Conservation (phyloP, 345 rosid genomes). For the Euphorbia lathyris region DNA sequence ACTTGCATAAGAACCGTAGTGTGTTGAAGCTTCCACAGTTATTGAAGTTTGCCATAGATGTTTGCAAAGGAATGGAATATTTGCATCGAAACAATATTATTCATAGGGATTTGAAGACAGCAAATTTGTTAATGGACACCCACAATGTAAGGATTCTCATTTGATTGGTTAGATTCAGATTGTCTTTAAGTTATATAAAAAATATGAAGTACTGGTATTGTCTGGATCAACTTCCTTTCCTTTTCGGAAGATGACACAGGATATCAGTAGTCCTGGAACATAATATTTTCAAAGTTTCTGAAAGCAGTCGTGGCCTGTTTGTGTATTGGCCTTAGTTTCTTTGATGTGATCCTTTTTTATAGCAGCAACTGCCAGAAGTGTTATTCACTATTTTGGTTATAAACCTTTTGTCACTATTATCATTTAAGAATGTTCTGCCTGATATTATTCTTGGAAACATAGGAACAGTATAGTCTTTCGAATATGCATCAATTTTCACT, state of each 20-base stretch:
- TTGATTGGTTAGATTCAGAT: conserved; percentile 2
- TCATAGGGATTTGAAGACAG: conserved; percentile 77
- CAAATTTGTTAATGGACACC: conserved; percentile 69
- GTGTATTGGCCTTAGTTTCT: background rate
- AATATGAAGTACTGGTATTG: background rate
- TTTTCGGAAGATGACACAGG: background rate
- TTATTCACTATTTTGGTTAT: background rate
- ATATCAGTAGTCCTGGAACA: background rate
- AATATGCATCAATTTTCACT: background rate
- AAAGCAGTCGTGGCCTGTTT: background rate
- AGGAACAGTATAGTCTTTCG: background rate
- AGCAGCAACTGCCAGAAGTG: background rate
- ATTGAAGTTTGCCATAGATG: conserved; percentile 65
- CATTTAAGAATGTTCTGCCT: background rate
- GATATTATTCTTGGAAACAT: background rate
- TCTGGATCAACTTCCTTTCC: background rate
- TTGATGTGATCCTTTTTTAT: background rate
- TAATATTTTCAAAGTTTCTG: background rate
- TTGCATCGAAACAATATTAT: conserved; percentile 70
- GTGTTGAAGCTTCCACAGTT: conserved; percentile 47
- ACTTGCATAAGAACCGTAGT: conserved; percentile 56
- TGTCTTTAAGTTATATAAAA: too few species aligned
- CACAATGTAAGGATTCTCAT: conserved; percentile 38
- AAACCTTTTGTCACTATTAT: background rate
- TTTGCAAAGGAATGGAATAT: conserved; percentile 73